phyloP scores from a whole-genome alignment of 306 rosid genomes.

The Gleditsia sinensis region DNA sequence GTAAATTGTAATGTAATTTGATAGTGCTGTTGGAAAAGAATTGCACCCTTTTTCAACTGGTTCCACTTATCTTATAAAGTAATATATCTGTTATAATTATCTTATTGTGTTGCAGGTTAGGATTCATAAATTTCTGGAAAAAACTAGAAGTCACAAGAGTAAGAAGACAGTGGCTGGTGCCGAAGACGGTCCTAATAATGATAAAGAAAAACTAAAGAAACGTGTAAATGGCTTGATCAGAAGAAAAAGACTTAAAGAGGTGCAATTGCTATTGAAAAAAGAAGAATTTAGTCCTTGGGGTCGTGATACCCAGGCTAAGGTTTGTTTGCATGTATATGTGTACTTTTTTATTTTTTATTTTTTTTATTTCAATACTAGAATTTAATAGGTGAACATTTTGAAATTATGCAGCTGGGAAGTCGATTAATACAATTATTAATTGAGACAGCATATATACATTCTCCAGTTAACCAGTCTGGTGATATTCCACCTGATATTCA shows the following conservation, averaged over 20 bases:
- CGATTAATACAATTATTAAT: slow-evolving; percentile 76
- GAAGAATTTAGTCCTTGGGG: slow-evolving; percentile 78
- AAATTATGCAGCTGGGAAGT: slow-evolving; percentile 78
- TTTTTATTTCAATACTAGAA: slow-evolving; percentile 13
- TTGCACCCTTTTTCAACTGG: neutral
- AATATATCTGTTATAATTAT: slow-evolving; percentile 1
- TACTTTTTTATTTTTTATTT: neutral
- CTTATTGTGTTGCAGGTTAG: slow-evolving; percentile 55
- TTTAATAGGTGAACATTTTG: slow-evolving; percentile 21
- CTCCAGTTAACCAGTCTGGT: slow-evolving; percentile 66
- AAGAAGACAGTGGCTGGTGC: slow-evolving; percentile 42
- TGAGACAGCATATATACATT: slow-evolving; percentile 72
- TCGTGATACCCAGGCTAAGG: slow-evolving; percentile 79
- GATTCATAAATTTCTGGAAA: slow-evolving; percentile 66
- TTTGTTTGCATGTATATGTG: slow-evolving; percentile 30
- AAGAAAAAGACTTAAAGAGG: slow-evolving; percentile 64
- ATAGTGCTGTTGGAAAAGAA: neutral
- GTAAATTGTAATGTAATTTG: neutral
- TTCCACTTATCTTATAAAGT: slow-evolving; percentile 3
- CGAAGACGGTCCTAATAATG: slow-evolving; percentile 50
- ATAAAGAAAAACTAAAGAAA: slow-evolving; percentile 65
- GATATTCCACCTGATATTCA: slow-evolving; percentile 77
- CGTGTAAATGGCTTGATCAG: slow-evolving; percentile 62
- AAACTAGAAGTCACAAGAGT: slow-evolving; percentile 48
- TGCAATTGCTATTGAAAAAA: slow-evolving; percentile 59